Conservation (phyloP, 2,329 filamentous ascomycete species). For the Botrytis byssoidea region DNA sequence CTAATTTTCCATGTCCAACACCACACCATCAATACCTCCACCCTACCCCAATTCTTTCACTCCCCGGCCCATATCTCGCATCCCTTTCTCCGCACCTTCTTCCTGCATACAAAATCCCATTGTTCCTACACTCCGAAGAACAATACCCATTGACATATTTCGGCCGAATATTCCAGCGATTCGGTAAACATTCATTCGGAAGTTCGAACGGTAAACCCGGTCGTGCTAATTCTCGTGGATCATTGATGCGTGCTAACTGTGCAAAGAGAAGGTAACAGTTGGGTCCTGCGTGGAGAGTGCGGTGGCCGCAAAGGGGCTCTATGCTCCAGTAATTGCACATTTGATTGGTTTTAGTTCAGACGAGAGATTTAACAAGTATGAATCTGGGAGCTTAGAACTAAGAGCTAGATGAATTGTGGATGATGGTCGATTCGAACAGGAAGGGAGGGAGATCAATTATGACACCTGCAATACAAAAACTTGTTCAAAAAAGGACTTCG, state of each 20-base stretch:
- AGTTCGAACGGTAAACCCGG: slow-evolving; percentile 33
- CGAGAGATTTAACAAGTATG: background rate
- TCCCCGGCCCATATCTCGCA: slow-evolving; percentile 35
- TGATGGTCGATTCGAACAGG: slow-evolving; percentile 19
- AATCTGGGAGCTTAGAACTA: background rate
- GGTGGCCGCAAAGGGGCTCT: slow-evolving; percentile 36
- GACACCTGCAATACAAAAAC: background rate
- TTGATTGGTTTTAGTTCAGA: no score
- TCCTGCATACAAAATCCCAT: slow-evolving; percentile 26
- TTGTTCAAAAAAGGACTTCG: slow-evolving; percentile 3
- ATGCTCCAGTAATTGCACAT: slow-evolving; percentile 38
- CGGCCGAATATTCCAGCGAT: slow-evolving; percentile 29
- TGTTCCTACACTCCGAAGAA: slow-evolving; percentile 37
- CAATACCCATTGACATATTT: slow-evolving; percentile 31
- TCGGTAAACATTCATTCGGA: slow-evolving; percentile 32
- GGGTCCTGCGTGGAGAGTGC: slow-evolving; percentile 33
- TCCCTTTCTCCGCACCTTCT: slow-evolving; percentile 32
- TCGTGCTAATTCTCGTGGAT: slow-evolving; percentile 29
- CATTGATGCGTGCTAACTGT: slow-evolving; percentile 38
- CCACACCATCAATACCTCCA: slow-evolving; percentile 30
- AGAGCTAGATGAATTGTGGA: background rate
- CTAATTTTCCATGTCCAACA: background rate
- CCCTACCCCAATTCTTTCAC: slow-evolving; percentile 37
- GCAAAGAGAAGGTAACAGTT: slow-evolving; percentile 37
- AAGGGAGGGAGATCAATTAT: slow-evolving; percentile 2